Conservation (phyloP, 169 alveolate genomes). For the Cryptosporidium ubiquitum region DNA sequence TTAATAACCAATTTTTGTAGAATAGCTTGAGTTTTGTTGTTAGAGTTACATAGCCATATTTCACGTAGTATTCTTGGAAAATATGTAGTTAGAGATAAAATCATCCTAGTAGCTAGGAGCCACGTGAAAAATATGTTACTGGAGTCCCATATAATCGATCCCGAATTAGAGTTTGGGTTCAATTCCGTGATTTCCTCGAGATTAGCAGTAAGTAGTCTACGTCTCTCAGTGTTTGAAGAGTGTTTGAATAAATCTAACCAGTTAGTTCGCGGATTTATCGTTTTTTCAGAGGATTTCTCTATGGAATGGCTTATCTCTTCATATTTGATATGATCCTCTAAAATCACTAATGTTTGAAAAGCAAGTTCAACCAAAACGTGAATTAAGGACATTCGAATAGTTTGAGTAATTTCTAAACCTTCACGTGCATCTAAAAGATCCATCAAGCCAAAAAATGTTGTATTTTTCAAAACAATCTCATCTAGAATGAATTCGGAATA, state of each 20-base stretch:
- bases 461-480: constrained; percentile 27
- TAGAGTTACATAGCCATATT: constrained; percentile 51
- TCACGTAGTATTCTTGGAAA: constrained; percentile 62
- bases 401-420: background rate
- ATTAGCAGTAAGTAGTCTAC: background rate
- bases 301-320: background rate
- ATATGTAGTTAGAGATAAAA: constrained; percentile 33
- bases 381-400: constrained; percentile 13
- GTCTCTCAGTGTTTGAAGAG: constrained; percentile 52
- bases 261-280: background rate
- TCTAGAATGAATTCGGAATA: background rate
- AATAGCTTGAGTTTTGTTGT: constrained; percentile 15
- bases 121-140: constrained; percentile 25
- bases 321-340: background rate
- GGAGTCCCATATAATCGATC: constrained; percentile 25
- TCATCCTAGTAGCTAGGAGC: constrained; percentile 54
- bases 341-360: constrained; percentile 24
- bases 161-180: background rate
- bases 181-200: constrained; percentile 33
- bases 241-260: constrained; percentile 35
- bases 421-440: constrained; percentile 13
- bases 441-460: constrained; percentile 17
- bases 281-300: background rate
- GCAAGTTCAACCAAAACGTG: constrained; percentile 46
- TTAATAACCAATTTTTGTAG: constrained; percentile 28